Conservation (phyloP, 768 basidiomycete species). For the Psilocybe sp. region DNA sequence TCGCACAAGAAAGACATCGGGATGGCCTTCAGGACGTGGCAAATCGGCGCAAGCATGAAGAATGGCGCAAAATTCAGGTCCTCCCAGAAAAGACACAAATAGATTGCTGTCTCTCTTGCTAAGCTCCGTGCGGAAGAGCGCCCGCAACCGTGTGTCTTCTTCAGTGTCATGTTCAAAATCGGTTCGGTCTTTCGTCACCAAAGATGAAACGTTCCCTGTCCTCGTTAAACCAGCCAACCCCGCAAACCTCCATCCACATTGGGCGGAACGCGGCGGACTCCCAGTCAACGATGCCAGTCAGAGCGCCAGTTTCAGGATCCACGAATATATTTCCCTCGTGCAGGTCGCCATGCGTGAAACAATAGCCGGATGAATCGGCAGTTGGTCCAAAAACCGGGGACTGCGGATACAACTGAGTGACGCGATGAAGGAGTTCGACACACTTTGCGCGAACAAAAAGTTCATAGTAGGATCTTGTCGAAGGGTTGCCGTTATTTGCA, state of each 20-base stretch:
- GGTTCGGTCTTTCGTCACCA: slow-evolving; percentile 3
- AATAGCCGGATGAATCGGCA: slow-evolving; percentile 7
- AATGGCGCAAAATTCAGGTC: slow-evolving; percentile 13
- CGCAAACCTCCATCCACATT: slow-evolving; percentile 7
- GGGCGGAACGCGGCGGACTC: slow-evolving; percentile 13
- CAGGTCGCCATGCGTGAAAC: slow-evolving; percentile 13
- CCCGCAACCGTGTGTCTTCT: slow-evolving; percentile 10
- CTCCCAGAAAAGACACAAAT: slow-evolving; percentile 14
- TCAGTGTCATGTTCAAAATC: slow-evolving; percentile 10
- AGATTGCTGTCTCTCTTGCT: slow-evolving; percentile 11
- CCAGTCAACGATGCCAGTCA: slow-evolving; percentile 16
- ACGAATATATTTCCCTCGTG: slow-evolving; percentile 16
- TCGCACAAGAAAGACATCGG: slow-evolving; percentile 5
- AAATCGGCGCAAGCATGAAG: slow-evolving; percentile 15
- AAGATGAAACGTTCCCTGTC: slow-evolving; percentile 9
- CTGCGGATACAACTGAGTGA: slow-evolving; percentile 8
- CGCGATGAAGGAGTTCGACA: slow-evolving; percentile 6
- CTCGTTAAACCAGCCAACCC: slow-evolving; percentile 14
- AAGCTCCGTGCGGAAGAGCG: slow-evolving; percentile 14
- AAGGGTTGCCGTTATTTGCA: slow-evolving; percentile 10
- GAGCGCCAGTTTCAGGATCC: slow-evolving; percentile 14
- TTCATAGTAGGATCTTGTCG: slow-evolving; percentile 10
- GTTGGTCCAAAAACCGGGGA: slow-evolving; percentile 8
- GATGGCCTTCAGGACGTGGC: slow-evolving; percentile 9
- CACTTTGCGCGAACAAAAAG: slow-evolving; percentile 8